Conservation (phyloP, 202 grass and related monocot genomes). For the Alloteropsis angusta region DNA sequence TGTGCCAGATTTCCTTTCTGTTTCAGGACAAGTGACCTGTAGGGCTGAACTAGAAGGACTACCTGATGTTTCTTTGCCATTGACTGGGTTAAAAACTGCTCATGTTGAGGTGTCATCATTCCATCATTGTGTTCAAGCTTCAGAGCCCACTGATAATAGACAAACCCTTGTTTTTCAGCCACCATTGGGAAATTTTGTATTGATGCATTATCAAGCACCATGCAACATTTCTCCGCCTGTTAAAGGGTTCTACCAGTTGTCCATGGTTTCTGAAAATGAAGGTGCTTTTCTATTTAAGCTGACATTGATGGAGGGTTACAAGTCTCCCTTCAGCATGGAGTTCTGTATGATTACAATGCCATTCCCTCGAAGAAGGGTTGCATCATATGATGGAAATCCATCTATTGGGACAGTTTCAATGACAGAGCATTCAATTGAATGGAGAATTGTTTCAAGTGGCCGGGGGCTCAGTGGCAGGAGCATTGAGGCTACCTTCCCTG, state of each 20-base stretch:
- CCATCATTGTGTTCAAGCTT: conserved; percentile 87
- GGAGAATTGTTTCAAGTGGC: conserved; percentile 83
- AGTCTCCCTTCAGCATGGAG: conserved; percentile 78
- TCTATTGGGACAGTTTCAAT: conserved; percentile 79
- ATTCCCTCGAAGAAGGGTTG: conserved; percentile 78
- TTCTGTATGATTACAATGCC: conserved; percentile 92
- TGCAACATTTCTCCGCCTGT: conserved; percentile 53
- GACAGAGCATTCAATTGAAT: conserved; percentile 82
- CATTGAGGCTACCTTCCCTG: conserved; percentile 82
- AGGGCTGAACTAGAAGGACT: conserved; percentile 93
- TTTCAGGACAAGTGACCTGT: conserved; percentile 89
- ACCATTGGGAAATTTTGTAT: conserved; percentile 74
- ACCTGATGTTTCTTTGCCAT: conserved; percentile 80
- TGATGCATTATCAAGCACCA: conserved; percentile 75
- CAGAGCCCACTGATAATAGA: conserved; percentile 66
- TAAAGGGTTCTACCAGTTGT: conserved; percentile 94
- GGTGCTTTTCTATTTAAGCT: conserved; percentile 92
- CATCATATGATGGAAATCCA: conserved; percentile 84
- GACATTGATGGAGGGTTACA: conserved; percentile 86
- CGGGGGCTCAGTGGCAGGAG: conserved; percentile 72
- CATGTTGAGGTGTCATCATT: conserved; percentile 64
- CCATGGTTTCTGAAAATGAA: conserved; percentile 91
- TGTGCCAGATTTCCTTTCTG: conserved; percentile 75
- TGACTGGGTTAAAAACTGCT: conserved; percentile 64
- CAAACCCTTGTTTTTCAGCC: conserved; percentile 82